A percentile compares a stretch with the other conserved stretches of the same genome.
phyloP scores from a whole-genome alignment of 1,139 yeast species.

The Suhomyces bribrorum region DNA sequence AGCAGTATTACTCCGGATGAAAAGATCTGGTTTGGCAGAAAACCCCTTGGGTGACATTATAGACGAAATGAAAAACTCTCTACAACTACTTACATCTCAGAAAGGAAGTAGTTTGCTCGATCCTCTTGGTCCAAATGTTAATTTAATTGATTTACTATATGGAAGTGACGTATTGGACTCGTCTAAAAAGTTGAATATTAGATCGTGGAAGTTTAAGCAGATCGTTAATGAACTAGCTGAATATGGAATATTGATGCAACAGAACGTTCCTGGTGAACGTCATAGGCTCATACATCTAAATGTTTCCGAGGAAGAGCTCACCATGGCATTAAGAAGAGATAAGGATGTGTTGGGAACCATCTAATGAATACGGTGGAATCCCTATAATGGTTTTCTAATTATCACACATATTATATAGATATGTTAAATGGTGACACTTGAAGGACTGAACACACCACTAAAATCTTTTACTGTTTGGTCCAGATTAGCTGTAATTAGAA shows the following conservation, averaged over 20 bases:
- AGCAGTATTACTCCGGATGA: slow-evolving; percentile 63
- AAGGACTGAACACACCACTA: too few relatives aligned
- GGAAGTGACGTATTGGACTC: slow-evolving; percentile 21
- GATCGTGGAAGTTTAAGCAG: slow-evolving; percentile 50
- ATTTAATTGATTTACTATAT: slow-evolving; percentile 32
- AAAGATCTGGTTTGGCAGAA: slow-evolving; percentile 73
- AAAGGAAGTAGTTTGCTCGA: slow-evolving; percentile 20
- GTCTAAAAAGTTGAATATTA: slow-evolving; percentile 23
- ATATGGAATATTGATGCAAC: slow-evolving; percentile 72
- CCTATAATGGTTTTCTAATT: neutral
- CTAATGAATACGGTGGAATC: too few relatives aligned
- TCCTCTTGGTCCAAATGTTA: slow-evolving; percentile 17
- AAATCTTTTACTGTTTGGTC: too few relatives aligned
- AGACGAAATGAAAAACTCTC: slow-evolving; percentile 63
- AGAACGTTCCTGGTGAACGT: slow-evolving; percentile 68
- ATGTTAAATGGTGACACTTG: too few relatives aligned
- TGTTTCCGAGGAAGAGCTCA: slow-evolving; percentile 70
- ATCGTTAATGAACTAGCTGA: slow-evolving; percentile 70
- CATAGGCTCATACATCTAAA: slow-evolving; percentile 61
- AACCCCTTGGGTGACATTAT: slow-evolving; percentile 72
- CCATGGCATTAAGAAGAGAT: slow-evolving; percentile 60
- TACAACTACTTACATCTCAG: slow-evolving; percentile 30
- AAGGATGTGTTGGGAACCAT: slow-evolving; percentile 22
- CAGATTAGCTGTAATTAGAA: too few relatives aligned
- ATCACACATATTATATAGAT: too few relatives aligned